phyloP scores from a whole-genome alignment of 2,329 filamentous ascomycete genomes.

The Colletotrichum sp. region DNA sequence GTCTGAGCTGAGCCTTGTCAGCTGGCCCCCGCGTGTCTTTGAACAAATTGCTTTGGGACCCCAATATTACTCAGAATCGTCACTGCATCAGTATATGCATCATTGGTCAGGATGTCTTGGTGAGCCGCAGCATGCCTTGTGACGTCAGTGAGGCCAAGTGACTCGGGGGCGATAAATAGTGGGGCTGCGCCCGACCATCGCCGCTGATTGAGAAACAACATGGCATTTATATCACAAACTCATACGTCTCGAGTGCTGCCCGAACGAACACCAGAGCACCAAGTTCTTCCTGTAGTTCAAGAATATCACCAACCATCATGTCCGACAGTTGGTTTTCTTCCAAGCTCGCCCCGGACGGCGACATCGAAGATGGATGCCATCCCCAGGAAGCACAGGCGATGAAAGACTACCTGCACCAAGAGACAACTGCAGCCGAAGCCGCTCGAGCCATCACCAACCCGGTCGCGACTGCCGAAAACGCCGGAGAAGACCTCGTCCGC shows the following conservation, averaged over 20 bases:
- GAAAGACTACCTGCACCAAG: not conserved
- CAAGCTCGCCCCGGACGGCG: not conserved
- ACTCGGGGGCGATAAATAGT: not conserved
- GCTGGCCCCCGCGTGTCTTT: not conserved
- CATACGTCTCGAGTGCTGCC: not conserved
- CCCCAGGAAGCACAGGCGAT: not conserved
- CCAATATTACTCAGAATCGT: not conserved
- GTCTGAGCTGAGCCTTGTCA: not conserved
- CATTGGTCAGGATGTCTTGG: not conserved
- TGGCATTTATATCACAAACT: not conserved
- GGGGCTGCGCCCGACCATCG: not conserved
- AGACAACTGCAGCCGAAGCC: not conserved
- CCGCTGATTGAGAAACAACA: not conserved
- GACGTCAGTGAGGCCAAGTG: not conserved
- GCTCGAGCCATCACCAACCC: not conserved
- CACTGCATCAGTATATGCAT: not conserved
- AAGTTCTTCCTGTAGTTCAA: rapidly evolving
- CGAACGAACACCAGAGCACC: not conserved
- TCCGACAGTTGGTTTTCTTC: not conserved
- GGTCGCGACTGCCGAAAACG: not conserved
- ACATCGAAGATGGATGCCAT: not conserved
- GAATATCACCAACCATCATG: rapidly evolving
- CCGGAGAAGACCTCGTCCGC: not conserved
- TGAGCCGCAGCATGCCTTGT: not conserved
- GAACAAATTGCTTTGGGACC: not conserved